A percentile compares a stretch with the other conserved stretches of the same genome.
Evolutionary conservation across 768 basidiomycete species (phyloP).

Genomic region (Pleurotus eryngii): DNA sequence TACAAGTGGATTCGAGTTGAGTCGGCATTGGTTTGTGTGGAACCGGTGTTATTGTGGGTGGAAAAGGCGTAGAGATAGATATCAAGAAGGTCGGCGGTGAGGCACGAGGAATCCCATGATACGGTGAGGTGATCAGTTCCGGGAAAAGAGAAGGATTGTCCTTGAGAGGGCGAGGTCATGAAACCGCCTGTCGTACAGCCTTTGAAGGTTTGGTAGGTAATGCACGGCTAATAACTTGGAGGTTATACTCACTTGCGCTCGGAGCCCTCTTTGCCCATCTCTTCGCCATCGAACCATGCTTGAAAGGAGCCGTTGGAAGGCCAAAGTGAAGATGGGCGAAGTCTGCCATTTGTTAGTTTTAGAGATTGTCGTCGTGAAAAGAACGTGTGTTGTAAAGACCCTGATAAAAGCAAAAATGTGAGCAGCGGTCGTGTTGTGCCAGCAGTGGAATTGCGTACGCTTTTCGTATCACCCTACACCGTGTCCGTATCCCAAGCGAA

Average conservation of each 20-base stretch:
- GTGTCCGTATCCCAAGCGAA: too few species aligned
- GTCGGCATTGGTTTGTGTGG: background rate
- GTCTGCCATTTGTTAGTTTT: background rate
- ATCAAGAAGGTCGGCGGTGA: conserved; percentile 49
- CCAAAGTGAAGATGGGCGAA: conserved; percentile 2
- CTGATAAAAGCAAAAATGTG: too few species aligned
- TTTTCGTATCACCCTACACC: too few species aligned
- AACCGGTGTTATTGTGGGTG: conserved; percentile 12
- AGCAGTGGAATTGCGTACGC: too few species aligned
- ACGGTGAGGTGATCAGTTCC: conserved; percentile 48
- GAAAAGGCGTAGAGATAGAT: conserved; percentile 64
- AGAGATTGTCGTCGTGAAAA: too few species aligned
- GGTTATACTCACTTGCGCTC: too few species aligned
- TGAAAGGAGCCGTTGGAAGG: background rate
- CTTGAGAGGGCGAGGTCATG: conserved; percentile 53
- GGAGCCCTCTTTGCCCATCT: background rate
- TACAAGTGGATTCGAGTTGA: conserved; percentile 52
- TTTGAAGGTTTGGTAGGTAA: conserved; percentile 12
- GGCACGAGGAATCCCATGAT: conserved; percentile 63
- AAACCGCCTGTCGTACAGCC: conserved; percentile 59
- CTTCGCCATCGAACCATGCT: background rate
- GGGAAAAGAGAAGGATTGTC: conserved; percentile 37
- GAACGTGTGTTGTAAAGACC: too few species aligned
- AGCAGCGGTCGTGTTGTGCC: too few species aligned
- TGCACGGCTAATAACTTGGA: too few species aligned